These are phyloP conservation scores for Penicillium sp. DNA, from an alignment of 2,329 filamentous ascomycete genomes.

Conservation along the genomic window DNA sequence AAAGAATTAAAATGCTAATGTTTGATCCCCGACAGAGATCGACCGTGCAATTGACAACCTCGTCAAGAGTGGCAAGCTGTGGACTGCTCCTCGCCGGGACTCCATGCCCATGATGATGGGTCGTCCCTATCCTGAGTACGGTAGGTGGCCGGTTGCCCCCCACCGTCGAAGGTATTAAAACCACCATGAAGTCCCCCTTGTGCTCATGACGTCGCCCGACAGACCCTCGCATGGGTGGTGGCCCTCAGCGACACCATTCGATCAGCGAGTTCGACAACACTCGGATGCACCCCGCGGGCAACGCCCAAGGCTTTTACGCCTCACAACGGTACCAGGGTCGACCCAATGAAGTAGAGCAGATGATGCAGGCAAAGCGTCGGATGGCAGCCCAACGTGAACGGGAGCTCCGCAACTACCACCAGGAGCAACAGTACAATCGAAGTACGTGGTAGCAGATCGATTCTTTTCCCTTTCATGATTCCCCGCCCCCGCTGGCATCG, in stretches of 20 bases:
- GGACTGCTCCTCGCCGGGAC: slow-evolving; percentile 69
- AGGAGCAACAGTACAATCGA: slow-evolving; percentile 99
- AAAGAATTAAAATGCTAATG: slow-evolving; percentile 20
- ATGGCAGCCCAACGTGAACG: slow-evolving; percentile 98
- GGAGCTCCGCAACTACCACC: slow-evolving; percentile 98
- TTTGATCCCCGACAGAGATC: slow-evolving; percentile 60
- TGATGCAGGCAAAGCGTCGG: slow-evolving; percentile 98
- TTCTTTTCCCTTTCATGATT: slow-evolving; percentile 23
- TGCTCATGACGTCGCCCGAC: slow-evolving; percentile 16
- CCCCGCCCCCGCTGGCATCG: not conserved
- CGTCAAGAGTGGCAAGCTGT: slow-evolving; percentile 93
- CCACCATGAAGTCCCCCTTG: not conserved
- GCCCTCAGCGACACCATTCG: slow-evolving; percentile 71
- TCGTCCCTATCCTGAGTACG: slow-evolving; percentile 54
- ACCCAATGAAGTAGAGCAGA: slow-evolving; percentile 91
- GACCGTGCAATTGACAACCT: slow-evolving; percentile 94
- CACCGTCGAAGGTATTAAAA: slow-evolving; percentile 4
- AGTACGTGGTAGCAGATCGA: slow-evolving; percentile 56
- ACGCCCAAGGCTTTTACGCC: slow-evolving; percentile 90
- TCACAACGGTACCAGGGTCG: slow-evolving; percentile 84
- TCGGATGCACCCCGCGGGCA: slow-evolving; percentile 66
- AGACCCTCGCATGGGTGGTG: slow-evolving; percentile 66
- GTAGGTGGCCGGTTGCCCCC: slow-evolving; percentile 42
- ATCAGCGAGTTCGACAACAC: slow-evolving; percentile 76
- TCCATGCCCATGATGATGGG: slow-evolving; percentile 62